Evolutionary conservation across 306 rosid genomes (phyloP), one percentile per base, ranked within the genome.

Genomic region (Lithocarpus polystachyus): DNA sequence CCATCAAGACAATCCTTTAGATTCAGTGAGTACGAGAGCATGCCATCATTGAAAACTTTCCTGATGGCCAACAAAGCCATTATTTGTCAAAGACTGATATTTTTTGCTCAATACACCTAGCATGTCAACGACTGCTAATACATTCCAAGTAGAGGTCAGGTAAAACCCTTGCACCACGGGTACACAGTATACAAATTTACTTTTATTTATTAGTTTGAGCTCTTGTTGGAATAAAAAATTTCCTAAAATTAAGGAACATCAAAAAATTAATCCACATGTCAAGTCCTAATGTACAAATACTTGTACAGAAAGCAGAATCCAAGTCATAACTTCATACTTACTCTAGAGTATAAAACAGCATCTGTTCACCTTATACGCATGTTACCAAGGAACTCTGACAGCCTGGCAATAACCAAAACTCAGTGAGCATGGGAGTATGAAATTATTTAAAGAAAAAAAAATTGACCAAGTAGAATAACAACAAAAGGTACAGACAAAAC

Each of bases 351-450:
- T 64, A 17, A 19, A 55, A 82, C 52, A 65, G 55, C 56, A 84
- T 10, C 61, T 73, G 81, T 87, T 93, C 94, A 92, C 79, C 91
- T 78, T 85, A 96, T 83, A 79, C 81, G 94, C 91, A 96, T 81
- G 71, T 83, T 89, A 75, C 90, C 81, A 71, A 96, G 89, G 83
- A 91, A 93, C 82, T 93, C 99, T 1, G 99, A 91, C 86, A 96
- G 72, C 94, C 99, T 96, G 97, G 74, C 61, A 81, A 55, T 45
- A 76, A 43, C 88, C 79, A 26, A 77, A 40, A 68, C 74, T 74
- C 69, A 45, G 79, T 80, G 56, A 17, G 24, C 31, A 9, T 43
- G 20, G 51, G 28, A 71, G 26, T 13, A 71, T 51, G 4, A 45
- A 9, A 9, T 45, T 9, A 9, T 11, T 45, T 45, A 45, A 45